Evolutionary conservation across 257 asterid genomes (phyloP).

Genomic region (Capsicum chinense): DNA sequence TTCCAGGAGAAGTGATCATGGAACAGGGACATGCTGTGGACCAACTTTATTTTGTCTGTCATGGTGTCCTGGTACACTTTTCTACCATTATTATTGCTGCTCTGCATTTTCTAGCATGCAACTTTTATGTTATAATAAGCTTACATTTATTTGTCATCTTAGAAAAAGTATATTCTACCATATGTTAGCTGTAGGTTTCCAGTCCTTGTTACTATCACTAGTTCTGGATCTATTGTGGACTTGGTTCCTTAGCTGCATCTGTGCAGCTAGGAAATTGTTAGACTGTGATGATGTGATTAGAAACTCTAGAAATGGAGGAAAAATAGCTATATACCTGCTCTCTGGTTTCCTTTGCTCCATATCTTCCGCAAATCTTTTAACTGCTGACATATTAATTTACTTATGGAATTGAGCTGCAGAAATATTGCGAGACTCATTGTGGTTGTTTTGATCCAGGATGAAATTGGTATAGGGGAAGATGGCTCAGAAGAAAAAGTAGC

Average conservation of each 20-base stretch:
- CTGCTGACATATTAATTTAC: neutral
- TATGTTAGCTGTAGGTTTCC: neutral
- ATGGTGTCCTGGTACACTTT: slow-evolving; percentile 70
- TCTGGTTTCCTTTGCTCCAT: neutral
- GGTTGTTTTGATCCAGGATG: slow-evolving; percentile 60
- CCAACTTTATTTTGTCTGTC: slow-evolving; percentile 86
- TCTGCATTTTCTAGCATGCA: neutral
- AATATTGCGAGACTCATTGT: slow-evolving; percentile 19
- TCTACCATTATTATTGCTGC: neutral
- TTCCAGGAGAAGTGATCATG: slow-evolving; percentile 93
- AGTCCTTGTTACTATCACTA: neutral
- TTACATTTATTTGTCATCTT: neutral
- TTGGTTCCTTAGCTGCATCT: neutral
- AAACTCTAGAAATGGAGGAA: neutral
- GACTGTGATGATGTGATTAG: neutral
- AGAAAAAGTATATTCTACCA: neutral
- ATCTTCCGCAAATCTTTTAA: neutral
- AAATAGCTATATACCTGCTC: neutral
- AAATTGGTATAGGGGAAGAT: slow-evolving; percentile 62
- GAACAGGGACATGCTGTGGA: slow-evolving; percentile 85
- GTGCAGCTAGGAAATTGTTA: neutral
- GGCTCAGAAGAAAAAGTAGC: slow-evolving; percentile 68
- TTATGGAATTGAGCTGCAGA: neutral
- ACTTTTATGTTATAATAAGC: neutral
- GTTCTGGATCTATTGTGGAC: neutral